Base-by-base conservation (phyloP, 2,329 filamentous ascomycete genomes). In the Ascochyta clinopodiicola region DNA sequence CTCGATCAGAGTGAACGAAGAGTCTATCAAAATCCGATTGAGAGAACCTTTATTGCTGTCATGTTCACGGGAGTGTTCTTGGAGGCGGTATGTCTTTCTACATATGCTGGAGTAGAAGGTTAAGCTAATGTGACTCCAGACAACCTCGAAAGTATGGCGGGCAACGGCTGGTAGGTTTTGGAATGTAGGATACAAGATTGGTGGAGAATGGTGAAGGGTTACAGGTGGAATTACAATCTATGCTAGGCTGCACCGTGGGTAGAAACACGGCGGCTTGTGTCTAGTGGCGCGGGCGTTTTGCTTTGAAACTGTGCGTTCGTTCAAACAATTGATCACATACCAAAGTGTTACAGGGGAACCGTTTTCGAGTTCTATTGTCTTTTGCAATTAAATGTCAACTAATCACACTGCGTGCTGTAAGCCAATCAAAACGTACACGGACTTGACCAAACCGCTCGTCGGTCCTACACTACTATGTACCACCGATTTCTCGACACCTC, bases 61-160 rank as follows among this genome's bases (percentile, higher is more conserved):
- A 84, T 84, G 81, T 80, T 84, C 57, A 76, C 75, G 25, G 82
- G 79, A 6, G 76, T 80, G 12, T 74, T 72, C 60, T 62, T 79
- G 42, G 78, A 81, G 63, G 77, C 76, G 56, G 77, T 80, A 59
- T 68, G 75, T 77, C 10, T 12, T 22, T 22, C 36, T 51, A 12
- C 10, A 21, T 25, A 25, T 2, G 9, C 19, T 17, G 12, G 7
- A 8, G 9, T 1, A 19, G 31, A 22, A 43, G 13, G 34, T 39
- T 36, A 24, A 43, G 34, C 27, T 51, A 13, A 40, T 22, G 22
- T 42, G 46, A n/a, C 53, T 10, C 44, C 48, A 80, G 75, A 70
- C 77, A 47, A 66, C 70, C 7, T 75, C 78, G 3, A 75, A 80
- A 37, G 51, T 81, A 1, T 86, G 83, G 83, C 70, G 79, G n/a